Evolutionary conservation across 306 rosid genomes (phyloP), one percentile per base, ranked within the genome.

Genomic region (Carpinus viminea): DNA sequence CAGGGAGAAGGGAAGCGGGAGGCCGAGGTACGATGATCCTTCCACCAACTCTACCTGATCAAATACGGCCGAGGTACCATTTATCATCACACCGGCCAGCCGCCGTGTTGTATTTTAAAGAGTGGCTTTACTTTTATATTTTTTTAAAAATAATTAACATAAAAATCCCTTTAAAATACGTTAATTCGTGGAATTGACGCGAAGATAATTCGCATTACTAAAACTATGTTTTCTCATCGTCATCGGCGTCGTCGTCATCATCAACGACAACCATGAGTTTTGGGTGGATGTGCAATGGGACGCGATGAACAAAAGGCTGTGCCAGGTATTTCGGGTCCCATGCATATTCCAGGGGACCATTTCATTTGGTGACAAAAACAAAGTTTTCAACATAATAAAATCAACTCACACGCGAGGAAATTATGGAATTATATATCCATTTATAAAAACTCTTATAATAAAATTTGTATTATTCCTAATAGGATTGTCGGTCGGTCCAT

Each of bases 11-110:
- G 97, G 96, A 69, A 90, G 96, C 1, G 97, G 89, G 2, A 80
- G 87, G 16, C 96, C 97, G 1, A 93, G 70, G 88, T 93, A 93
- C 10, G 97, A 89, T 65, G 97, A 57, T 3, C 97, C 93, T 82
- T 90, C 96, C 50, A 89, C 87, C 45, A 93, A 70, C 86, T 93
- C 97, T 16, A 93, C 97, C 97, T 93, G 88, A 18, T 18, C 43
- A 10, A 70, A 31, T 31, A 31, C 3, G 34, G 34, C 34, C 34
- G 34, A 31, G 34, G 34, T 31, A 31, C 34, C 34, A 31, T 31
- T 31, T 2, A 31, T 31, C 34, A 31, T 31, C 34, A 31, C 34
- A 31, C 34, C 34, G 3, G 34, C 34, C 3, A 2, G 34, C 34
- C 3, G 34, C 34, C 34, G 2, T 31, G 34, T 2, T 31, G 34